Conservation (phyloP, 2,329 filamentous ascomycete species). For the Rasamsonia emersonii region DNA sequence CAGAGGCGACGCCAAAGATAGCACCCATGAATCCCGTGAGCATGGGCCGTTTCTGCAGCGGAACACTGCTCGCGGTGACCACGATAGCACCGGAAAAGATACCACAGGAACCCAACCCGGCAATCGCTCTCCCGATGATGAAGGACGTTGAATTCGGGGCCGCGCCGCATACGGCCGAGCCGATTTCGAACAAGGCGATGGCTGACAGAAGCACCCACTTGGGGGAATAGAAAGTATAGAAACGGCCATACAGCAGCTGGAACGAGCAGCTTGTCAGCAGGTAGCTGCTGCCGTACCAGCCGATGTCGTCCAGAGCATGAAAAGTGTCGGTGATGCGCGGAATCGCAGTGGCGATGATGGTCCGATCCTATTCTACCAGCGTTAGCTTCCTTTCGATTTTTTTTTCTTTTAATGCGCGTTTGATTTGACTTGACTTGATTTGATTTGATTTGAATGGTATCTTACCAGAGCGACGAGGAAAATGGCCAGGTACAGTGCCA, state of each 20-base stretch:
- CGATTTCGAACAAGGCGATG: slow-evolving; percentile 37
- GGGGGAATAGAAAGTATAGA: slow-evolving; percentile 39
- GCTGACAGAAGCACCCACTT: slow-evolving; percentile 36
- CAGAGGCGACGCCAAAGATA: slow-evolving; percentile 11
- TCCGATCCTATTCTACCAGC: slow-evolving; percentile 9
- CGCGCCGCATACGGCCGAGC: slow-evolving; percentile 34
- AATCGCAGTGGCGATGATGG: slow-evolving; percentile 17
- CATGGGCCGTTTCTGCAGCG: slow-evolving; percentile 17
- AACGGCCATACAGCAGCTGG: slow-evolving; percentile 30
- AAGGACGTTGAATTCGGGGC: slow-evolving; percentile 22
- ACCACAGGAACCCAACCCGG: slow-evolving; percentile 21
- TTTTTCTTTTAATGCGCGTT: too few species aligned
- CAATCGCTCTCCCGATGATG: slow-evolving; percentile 26
- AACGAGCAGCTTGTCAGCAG: slow-evolving; percentile 31
- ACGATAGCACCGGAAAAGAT: slow-evolving; percentile 16
- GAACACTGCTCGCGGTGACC: slow-evolving; percentile 17
- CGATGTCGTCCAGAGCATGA: slow-evolving; percentile 27
- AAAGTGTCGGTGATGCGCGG: slow-evolving; percentile 24
- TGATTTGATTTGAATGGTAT: slow-evolving; percentile 17
- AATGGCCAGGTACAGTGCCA: slow-evolving; percentile 15
- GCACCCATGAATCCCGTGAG: slow-evolving; percentile 11
- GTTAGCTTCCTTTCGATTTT: too few species aligned
- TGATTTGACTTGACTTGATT: slow-evolving; percentile 18
- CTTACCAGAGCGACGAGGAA: slow-evolving; percentile 21
- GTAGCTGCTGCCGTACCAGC: slow-evolving; percentile 32